Percentiles rank a stretch among this genome's conserved stretches.
Evolutionary conservation across 2,329 filamentous ascomycete species (phyloP).

Genomic region (Ophiosphaerella narmari): DNA sequence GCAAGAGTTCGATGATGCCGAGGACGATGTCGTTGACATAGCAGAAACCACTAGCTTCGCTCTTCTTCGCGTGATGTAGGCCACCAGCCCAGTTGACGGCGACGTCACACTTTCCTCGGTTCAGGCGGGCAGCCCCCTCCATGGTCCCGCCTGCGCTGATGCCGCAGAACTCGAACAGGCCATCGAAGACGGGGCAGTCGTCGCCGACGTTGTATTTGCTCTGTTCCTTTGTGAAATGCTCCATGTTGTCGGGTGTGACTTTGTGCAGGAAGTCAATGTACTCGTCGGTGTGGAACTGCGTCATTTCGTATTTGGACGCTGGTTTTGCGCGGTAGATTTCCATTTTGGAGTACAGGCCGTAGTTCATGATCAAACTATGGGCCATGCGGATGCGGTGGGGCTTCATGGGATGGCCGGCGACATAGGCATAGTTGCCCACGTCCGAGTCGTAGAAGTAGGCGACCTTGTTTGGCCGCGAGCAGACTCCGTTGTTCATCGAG

Average conservation of each 20-base stretch:
- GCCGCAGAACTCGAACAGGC: conserved; percentile 71
- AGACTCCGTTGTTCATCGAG: conserved; percentile 29
- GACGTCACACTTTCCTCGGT: conserved; percentile 70
- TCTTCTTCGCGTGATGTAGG: conserved; percentile 93
- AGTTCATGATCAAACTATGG: conserved; percentile 70
- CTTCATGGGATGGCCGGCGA: conserved; percentile 72
- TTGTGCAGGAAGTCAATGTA: conserved; percentile 77
- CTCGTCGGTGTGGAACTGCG: conserved; percentile 73
- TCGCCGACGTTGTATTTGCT: conserved; percentile 73
- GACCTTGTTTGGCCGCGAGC: conserved; percentile 69
- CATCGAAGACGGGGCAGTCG: conserved; percentile 69
- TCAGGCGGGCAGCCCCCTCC: conserved; percentile 71
- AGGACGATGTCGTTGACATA: conserved; percentile 98
- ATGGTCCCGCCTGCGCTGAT: conserved; percentile 72
- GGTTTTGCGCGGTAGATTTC: conserved; percentile 64
- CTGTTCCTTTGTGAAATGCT: conserved; percentile 87
- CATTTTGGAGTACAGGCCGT: conserved; percentile 74
- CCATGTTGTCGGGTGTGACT: conserved; percentile 98
- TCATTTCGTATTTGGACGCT: conserved; percentile 72
- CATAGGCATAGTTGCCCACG: conserved; percentile 97
- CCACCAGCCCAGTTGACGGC: conserved; percentile 78
- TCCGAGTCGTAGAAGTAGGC: conserved; percentile 99
- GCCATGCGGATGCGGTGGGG: conserved; percentile 70
- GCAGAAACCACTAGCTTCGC: conserved; percentile 93
- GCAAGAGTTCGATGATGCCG: conserved; percentile 85